Evolutionary conservation across 129 eudicot genomes (phyloP), one percentile per base, ranked within the genome.

Genomic region (Tagetes patula): DNA sequence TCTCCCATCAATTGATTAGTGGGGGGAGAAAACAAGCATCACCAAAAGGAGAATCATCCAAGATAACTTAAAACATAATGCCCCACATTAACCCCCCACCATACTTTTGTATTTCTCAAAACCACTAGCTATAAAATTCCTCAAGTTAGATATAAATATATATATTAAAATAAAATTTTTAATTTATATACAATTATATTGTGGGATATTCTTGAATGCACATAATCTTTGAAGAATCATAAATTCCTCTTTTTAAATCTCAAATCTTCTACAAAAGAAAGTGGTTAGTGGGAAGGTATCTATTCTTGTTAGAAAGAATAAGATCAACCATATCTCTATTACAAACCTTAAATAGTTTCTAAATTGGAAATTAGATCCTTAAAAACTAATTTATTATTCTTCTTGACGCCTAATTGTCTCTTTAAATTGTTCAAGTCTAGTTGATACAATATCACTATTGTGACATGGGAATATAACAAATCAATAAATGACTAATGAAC

Each of bases 1-100:
- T 79, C 52, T 72, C 62, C 69, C 69, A 72, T 72, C 82, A 72
- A 79, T 79, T 79, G 82, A 79, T 79, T 65, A 79, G 82, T 79
- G 78, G 82, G 74, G 69, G 69, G 54, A 72, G 72, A 72, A 72
- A 65, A 72, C 78, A 79, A 65, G 82, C 82, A 79, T 79, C 82
- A 72, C 78, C 62, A 79, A 72, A 79, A 72, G 82, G 31, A 79
- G 82, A 79, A 79, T 79, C 78, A 40, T 72, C 78, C 62, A 79
- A 79, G 63, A 79, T 71, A 79, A 72, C 77, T 78, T 42, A 54
- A 72, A 72, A 79, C 82, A 65, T 45, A 65, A 20, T 30, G 82
- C 53, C 78, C 82, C 77, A 77, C 82, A 63, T 6, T 14, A 61
- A 52, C 37, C 70, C 39, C 52, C 77, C 62, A 10, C 67, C 56